Percentiles rank a stretch among this genome's conserved stretches.
These are phyloP conservation scores for Radiomyces spectabilis DNA, from an alignment of 192 early-diverging fungal species.

Conservation along the genomic window DNA sequence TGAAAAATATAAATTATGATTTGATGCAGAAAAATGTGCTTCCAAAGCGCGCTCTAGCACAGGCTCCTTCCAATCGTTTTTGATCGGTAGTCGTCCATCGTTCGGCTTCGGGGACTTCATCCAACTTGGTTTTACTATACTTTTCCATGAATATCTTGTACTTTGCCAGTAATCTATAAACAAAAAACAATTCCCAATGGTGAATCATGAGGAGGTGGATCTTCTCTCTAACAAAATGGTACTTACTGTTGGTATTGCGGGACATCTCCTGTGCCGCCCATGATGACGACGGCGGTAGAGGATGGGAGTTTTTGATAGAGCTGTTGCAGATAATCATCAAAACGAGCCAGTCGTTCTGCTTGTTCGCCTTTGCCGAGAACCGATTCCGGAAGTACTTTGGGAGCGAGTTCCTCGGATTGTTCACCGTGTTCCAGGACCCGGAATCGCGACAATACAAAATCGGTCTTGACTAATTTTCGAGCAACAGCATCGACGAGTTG, in stretches of 20 bases:
- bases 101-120: slow-evolving; percentile 23
- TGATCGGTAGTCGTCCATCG: slow-evolving; percentile 20
- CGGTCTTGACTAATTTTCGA: slow-evolving; percentile 1
- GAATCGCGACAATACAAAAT: slow-evolving; percentile 1
- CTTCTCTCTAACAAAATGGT: background rate
- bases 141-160: slow-evolving; percentile 24
- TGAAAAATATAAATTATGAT: too few species aligned
- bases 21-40: slow-evolving; percentile 5
- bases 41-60: slow-evolving; percentile 11
- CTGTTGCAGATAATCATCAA: slow-evolving; percentile 25
- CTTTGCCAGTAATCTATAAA: slow-evolving; percentile 19
- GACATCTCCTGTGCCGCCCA: slow-evolving; percentile 32
- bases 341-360: slow-evolving; percentile 13
- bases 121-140: slow-evolving; percentile 10
- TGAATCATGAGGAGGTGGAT: background rate
- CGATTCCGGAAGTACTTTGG: slow-evolving; percentile 8
- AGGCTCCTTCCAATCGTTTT: slow-evolving; percentile 12
- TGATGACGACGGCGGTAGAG: slow-evolving; percentile 28
- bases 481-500: slow-evolving; percentile 16
- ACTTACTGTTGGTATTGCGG: slow-evolving; percentile 19
- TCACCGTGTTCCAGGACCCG: background rate
- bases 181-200: background rate
- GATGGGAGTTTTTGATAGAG: slow-evolving; percentile 26
- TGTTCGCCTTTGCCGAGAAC: slow-evolving; percentile 20
- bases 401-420: background rate